Base-by-base conservation (phyloP, 805 yeast species). In the Kodamaea fukazawae region DNA sequence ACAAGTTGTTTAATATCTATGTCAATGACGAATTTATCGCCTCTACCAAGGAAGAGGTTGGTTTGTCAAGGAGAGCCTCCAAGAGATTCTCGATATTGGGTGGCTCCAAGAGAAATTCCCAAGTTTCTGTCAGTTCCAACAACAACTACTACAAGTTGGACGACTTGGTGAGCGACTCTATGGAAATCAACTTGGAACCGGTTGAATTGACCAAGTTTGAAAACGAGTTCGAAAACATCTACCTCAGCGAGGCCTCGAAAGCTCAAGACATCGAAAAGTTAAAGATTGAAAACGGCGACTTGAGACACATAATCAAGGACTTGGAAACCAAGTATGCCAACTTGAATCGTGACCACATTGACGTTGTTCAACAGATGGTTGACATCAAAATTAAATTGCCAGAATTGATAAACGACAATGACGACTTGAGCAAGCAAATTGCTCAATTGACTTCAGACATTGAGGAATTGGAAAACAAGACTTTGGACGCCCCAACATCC, bases 331-430 rank as follows among this genome's bases (percentile, higher is more conserved):
- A 82, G 15, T 81, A 81, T 53, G 77, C 83, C 3, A 66, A 78
- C 2, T 65, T 91, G 43, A 88, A 86, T 55, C 71, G 78, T 44
- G 96, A 90, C 54, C 97, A 93, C 60, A 78, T 89, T 20, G 84
- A 78, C 40, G 78, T 89, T 28, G 95, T 96, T 3, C 91, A 90
- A 61, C 87, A 81, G 48, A 78, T 93, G 81, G 88, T 91, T 25
- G 79, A 78, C 47, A 83, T 86, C 29, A 81, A 93, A 53, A 76
- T 90, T 29, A 75, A 71, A 39, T 70, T 85, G 17, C 96, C 95
- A 2, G 82, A 83, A 25, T 59, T 91, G 17, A 69, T 75, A 36
- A 91, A 86, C 50, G 95, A 87, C 29, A 86, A 86, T 45, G 73
- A 67, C 17, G 86, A 81, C 32, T 63, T 89, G 36, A 57, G 64